Evolutionary conservation across 495 filamentous ascomycete species (phyloP), one percentile per base, ranked within the genome.

Genomic region (Aspergillus sclerotioniger): DNA sequence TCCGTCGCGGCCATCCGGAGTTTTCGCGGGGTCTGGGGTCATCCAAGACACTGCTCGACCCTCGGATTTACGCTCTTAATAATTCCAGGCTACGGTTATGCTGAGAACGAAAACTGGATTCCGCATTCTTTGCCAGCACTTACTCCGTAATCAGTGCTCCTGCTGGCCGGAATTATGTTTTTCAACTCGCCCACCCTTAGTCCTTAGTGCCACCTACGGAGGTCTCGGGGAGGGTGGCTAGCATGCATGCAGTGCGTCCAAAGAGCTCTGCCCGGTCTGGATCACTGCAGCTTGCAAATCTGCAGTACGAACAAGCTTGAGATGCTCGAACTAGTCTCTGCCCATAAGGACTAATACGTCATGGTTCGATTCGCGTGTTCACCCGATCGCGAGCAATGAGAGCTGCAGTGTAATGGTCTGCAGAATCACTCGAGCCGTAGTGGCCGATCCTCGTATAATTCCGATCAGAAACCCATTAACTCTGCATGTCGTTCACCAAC

Each of bases 261-360:
- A 25, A 25, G 2, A 25, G 25, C 5, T 25, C 25, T 25, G 7
- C 13, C 33, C 13, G 37, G 37, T 41, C 5, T 41, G 37, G 25
- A 32, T 16, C 25, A 8, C 7, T 13, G n/a, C 47, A 13, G 10
- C 31, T 8, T 16, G 47, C 28, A 16, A 6, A 8, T 31, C 25
- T 50, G 47, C 8, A 50, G 47, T 50, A 16, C 25, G 32, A 50
- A 50, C 28, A 50, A 50, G 47, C 28, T 50, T 25, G 31, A 28
- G 47, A 32, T 33, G 25, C 13, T 49, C 20, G 20, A 28, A 50
- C 8, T 17, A 28, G 13, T 21, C 2, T 17, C 13, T 25, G 4
- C 32, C 28, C 31, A 2, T 0, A 7, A 25, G 1, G 8, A 16
- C 17, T 15, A 0, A 13, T 31, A 32, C 47, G 47, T 50, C 47